Percentiles rank a stretch among this genome's conserved stretches.
Evolutionary conservation across 2,329 filamentous ascomycete species (phyloP).

Genomic region (Graphilbum ipis-grandicollis): DNA sequence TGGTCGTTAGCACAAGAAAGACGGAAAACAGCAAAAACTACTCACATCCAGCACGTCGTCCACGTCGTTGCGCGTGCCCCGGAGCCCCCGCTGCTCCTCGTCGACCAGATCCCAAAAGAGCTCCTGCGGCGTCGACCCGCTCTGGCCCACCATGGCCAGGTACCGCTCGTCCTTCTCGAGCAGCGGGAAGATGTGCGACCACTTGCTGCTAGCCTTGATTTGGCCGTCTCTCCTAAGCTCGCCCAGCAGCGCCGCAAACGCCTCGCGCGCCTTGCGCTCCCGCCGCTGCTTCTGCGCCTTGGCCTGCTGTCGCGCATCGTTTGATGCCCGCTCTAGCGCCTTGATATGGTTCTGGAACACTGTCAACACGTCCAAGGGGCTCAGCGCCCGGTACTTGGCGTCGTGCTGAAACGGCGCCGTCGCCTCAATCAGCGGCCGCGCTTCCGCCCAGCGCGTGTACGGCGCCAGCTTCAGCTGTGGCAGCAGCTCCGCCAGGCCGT

Average conservation of each 20-base stretch:
- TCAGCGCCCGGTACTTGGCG: conserved; percentile 33
- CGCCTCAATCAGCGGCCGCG: conserved; percentile 63
- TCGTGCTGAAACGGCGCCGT: conserved; percentile 64
- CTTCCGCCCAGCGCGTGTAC: conserved; percentile 88
- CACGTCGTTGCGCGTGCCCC: conserved; percentile 65
- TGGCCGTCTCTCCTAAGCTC: conserved; percentile 60
- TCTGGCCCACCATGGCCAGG: conserved; percentile 63
- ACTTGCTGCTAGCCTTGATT: conserved; percentile 81
- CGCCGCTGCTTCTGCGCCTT: conserved; percentile 65
- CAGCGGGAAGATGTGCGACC: conserved; percentile 61
- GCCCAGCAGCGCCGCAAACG: conserved; percentile 55
- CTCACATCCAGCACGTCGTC: conserved; percentile 76
- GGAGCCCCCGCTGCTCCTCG: conserved; percentile 78
- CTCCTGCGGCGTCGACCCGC: conserved; percentile 72
- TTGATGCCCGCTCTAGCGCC: conserved; percentile 74
- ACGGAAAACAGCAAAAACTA: conserved; percentile 7
- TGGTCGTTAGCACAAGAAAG: conserved; percentile 17
- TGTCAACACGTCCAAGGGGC: conserved; percentile 75
- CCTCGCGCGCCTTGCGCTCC: conserved; percentile 76
- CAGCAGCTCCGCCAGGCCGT: conserved; percentile 63
- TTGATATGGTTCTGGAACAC: conserved; percentile 95
- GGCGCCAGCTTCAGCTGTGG: conserved; percentile 71
- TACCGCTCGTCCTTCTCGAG: conserved; percentile 74
- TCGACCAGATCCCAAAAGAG: conserved; percentile 94
- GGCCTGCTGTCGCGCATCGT: conserved; percentile 75